Conservation (phyloP, 2,329 filamentous ascomycete genomes). For the Arthrobotrys megalospora region DNA sequence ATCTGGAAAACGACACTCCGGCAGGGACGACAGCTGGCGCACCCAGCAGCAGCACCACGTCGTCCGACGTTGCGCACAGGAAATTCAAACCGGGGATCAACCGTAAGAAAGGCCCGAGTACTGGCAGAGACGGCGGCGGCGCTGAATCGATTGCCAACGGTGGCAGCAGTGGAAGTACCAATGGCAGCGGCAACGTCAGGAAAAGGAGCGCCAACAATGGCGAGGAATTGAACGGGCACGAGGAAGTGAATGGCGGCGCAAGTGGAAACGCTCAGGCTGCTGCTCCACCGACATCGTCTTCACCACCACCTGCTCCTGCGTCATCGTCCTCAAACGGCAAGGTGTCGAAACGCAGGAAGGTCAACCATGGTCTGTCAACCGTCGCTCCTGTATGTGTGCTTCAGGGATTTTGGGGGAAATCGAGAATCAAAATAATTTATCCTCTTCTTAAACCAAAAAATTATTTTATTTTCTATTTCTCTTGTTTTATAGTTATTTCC, state of each 20-base stretch:
- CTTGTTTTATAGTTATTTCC: conserved; percentile 62
- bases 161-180: conserved; percentile 48
- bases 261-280: conserved; percentile 65
- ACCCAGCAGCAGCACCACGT: conserved; percentile 36
- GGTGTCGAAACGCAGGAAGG: conserved; percentile 81
- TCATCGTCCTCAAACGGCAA: conserved; percentile 73
- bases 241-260: conserved; percentile 62
- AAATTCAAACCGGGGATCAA: conserved; percentile 48
- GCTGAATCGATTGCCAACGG: conserved; percentile 43
- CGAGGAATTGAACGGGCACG: conserved; percentile 60
- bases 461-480: conserved; percentile 62
- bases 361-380: conserved; percentile 82
- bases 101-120: conserved; percentile 60
- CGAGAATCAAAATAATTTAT: conserved; percentile 40
- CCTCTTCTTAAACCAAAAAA: conserved; percentile 31
- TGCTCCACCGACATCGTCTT: conserved; percentile 59
- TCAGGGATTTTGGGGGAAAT: conserved; percentile 61
- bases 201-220: conserved; percentile 45
- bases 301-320: conserved; percentile 65
- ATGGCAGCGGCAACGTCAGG: conserved; percentile 56
- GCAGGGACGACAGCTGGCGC: conserved; percentile 19
- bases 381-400: conserved; percentile 60
- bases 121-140: conserved; percentile 43
- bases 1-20: conserved; percentile 51
- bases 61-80: conserved; percentile 60